Percentiles rank a stretch among this genome's conserved stretches.
phyloP scores from a whole-genome alignment of 148 eudicot species.

The Polygonum aviculare region DNA sequence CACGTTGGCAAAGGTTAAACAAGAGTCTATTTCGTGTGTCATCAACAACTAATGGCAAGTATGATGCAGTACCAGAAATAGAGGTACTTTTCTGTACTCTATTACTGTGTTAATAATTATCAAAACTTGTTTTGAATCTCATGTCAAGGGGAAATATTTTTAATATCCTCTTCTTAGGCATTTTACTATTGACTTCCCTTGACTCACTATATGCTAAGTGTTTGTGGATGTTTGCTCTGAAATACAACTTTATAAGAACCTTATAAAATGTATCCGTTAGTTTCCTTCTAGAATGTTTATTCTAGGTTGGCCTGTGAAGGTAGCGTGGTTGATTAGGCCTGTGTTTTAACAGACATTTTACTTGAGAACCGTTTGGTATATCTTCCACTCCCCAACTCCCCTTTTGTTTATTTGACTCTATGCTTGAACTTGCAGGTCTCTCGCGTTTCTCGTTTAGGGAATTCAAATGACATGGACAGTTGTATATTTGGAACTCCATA shows the following conservation, averaged over 20 bases:
- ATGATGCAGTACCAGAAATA: constrained; percentile 56
- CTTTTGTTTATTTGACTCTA: neutral
- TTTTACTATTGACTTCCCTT: neutral
- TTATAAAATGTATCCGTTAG: neutral
- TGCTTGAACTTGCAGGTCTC: constrained; percentile 49
- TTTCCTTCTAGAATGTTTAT: neutral
- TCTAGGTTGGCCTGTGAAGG: neutral
- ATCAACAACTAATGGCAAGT: constrained; percentile 79
- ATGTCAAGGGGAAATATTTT: neutral
- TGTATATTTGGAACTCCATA: constrained; percentile 15
- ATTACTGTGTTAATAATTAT: neutral
- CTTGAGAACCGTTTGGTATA: neutral
- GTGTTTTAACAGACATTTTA: neutral
- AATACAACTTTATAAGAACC: neutral
- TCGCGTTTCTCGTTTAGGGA: constrained; percentile 34
- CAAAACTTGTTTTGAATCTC: neutral
- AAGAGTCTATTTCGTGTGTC: constrained; percentile 74
- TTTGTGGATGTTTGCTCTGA: neutral
- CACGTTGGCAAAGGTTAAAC: constrained; percentile 66
- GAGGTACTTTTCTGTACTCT: constrained; percentile 34
- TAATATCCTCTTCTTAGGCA: neutral
- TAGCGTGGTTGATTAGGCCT: neutral
- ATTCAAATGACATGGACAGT: constrained; percentile 16
- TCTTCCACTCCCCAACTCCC: no score
- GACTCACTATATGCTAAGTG: neutral